Evolutionary conservation across 768 basidiomycete genomes (phyloP), one percentile per base, ranked within the genome.

Genomic region (Collybiopsis confluens): DNA sequence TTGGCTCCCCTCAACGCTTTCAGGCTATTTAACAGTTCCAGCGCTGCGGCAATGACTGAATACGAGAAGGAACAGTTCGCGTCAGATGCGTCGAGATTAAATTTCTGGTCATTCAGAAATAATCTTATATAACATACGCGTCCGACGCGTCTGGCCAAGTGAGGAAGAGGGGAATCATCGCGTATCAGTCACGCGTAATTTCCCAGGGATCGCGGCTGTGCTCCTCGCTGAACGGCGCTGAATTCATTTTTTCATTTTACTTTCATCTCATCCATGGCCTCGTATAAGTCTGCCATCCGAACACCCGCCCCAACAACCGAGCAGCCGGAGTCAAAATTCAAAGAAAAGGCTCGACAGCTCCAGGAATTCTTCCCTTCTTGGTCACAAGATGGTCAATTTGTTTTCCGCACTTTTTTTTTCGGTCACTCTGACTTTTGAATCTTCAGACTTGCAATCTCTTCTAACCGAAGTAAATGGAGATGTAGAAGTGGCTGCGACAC

Each of bases 311-410:
- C 68, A 30, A 52, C 70, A 55, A 68, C 70, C 30, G 49, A 38
- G 27, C 55, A 64, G 30, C 50, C 65, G 51, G 73, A 72, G 54
- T 62, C 66, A 54, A 83, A 80, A 64, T 83, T 74, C 62, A 78
- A 77, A 47, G 16, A 70, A 0, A 73, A 90, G 60, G 79, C 82
- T 8, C 69, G 72, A 26, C 79, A 82, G 45, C 81, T 92, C 5
- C 80, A 84, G 66, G 90, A 91, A 63, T 65, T 79, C 55, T 92
- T 90, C 62, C 82, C 89, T 4, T 55, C 62, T 60, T 91, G 81
- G 81, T 79, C 86, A 62, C 73, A 72, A 59, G 88, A 90, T 61
- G 90, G 90, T 84, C 60, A 49, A 66, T 61, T 54, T 55, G 28
- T 41, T 30, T 49, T 54, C 41, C 46, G 51, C 44, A 45, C 54